Percentiles rank a stretch among this genome's conserved stretches.
These are phyloP conservation scores for Medicago lupulina DNA, from an alignment of 306 rosid species.

Conservation along the genomic window DNA sequence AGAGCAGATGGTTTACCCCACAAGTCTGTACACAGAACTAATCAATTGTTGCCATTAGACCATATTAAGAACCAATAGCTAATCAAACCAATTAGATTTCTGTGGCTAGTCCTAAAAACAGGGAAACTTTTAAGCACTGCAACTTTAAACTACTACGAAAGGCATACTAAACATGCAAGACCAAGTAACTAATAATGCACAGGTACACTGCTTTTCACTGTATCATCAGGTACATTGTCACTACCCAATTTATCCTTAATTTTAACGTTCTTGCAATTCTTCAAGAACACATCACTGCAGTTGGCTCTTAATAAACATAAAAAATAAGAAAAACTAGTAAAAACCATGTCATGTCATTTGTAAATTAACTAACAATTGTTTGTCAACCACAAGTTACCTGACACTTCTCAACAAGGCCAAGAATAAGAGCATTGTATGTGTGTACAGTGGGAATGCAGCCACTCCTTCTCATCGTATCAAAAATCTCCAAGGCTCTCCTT, in stretches of 20 bases:
- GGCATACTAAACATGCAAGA: background rate
- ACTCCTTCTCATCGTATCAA: constrained; percentile 92
- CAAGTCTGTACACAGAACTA: no score
- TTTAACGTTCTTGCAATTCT: constrained; percentile 13
- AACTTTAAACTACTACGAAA: background rate
- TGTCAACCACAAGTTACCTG: constrained; percentile 63
- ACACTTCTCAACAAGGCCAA: constrained; percentile 92
- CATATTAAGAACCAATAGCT: background rate
- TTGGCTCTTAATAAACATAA: constrained; percentile 15
- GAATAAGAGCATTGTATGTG: constrained; percentile 91
- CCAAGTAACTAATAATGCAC: background rate
- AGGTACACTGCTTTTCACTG: background rate
- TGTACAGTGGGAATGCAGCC: constrained; percentile 97
- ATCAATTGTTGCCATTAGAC: no score
- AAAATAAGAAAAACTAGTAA: background rate
- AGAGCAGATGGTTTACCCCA: no score
- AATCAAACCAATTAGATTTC: constrained; percentile 1
- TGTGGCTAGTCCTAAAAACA: background rate
- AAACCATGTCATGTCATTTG: constrained; percentile 10
- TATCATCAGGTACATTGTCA: constrained; percentile 1
- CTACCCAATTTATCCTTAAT: constrained; percentile 16
- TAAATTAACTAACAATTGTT: constrained; percentile 5
- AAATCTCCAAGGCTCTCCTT: constrained; percentile 79
- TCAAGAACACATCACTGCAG: constrained; percentile 20
- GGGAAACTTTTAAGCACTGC: background rate